A percentile compares a stretch with the other conserved stretches of the same genome.
These are phyloP conservation scores for Xylariaceae sp. DNA, from an alignment of 2,329 filamentous ascomycete genomes.

Conservation along the genomic window DNA sequence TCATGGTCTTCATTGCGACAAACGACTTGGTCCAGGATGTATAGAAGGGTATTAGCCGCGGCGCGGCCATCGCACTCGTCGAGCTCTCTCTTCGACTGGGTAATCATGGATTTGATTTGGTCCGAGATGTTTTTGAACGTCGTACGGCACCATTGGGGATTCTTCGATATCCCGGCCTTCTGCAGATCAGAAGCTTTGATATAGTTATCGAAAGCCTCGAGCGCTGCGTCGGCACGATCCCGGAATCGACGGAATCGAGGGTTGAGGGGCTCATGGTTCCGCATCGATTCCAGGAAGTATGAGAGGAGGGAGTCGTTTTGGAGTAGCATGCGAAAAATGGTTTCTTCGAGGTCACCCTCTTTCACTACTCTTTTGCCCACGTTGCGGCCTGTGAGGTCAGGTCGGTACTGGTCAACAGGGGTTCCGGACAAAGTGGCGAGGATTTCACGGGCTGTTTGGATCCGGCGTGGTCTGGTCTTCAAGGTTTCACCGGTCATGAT, in stretches of 20 bases:
- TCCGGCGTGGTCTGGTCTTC: constrained; percentile 33
- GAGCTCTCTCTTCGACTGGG: constrained; percentile 35
- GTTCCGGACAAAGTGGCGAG: constrained; percentile 41
- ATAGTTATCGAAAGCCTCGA: constrained; percentile 39
- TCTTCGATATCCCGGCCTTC: constrained; percentile 26
- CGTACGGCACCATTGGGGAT: constrained; percentile 45
- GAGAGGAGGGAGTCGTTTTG: constrained; percentile 50
- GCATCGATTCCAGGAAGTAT: constrained; percentile 44
- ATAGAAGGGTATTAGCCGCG: constrained; percentile 44
- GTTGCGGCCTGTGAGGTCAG: constrained; percentile 37
- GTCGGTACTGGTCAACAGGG: constrained; percentile 39
- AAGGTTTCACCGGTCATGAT: constrained; percentile 33
- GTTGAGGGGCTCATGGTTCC: constrained; percentile 40
- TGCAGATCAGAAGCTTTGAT: constrained; percentile 10
- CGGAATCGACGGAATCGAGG: constrained; percentile 45
- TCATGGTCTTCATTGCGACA: constrained; percentile 34
- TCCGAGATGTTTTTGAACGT: constrained; percentile 41
- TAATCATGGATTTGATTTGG: constrained; percentile 40
- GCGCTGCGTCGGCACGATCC: constrained; percentile 43
- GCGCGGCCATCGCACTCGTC: constrained; percentile 36
- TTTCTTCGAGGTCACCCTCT: constrained; percentile 44
- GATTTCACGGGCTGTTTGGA: constrained; percentile 47
- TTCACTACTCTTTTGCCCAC: constrained; percentile 35
- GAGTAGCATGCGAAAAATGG: constrained; percentile 49
- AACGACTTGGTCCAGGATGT: constrained; percentile 43